phyloP scores from a whole-genome alignment of 352 stramenopile genomes.

The Phytopythium ostracodes region DNA sequence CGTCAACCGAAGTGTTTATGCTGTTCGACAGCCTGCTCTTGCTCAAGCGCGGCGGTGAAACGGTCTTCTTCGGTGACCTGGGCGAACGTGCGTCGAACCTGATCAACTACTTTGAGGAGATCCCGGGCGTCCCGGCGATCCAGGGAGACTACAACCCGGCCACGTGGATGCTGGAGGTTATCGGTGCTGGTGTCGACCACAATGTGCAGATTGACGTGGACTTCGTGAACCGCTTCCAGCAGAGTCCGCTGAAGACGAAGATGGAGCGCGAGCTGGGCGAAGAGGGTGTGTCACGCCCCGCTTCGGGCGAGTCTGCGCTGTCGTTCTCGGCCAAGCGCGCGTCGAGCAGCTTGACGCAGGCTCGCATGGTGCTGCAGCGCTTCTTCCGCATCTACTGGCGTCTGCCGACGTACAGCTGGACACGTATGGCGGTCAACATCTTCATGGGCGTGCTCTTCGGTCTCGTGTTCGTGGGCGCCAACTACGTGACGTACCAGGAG shows the following conservation, averaged over 20 bases:
- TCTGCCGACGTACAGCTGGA: constrained; percentile 71
- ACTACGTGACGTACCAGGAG: constrained; percentile 33
- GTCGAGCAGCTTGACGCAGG: constrained; percentile 17
- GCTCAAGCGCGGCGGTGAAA: constrained; percentile 47
- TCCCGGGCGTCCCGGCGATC: constrained; percentile 36
- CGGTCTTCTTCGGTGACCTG: constrained; percentile 43
- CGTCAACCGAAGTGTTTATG: constrained; percentile 76
- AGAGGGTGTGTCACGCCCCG: constrained; percentile 16
- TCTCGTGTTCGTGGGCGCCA: constrained; percentile 29
- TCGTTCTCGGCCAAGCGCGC: constrained; percentile 28
- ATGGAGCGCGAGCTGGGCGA: constrained; percentile 21
- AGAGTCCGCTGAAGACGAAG: constrained; percentile 14
- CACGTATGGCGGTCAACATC: constrained; percentile 43
- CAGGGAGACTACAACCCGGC: constrained; percentile 43
- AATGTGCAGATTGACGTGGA: constrained; percentile 21
- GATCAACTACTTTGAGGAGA: constrained; percentile 44
- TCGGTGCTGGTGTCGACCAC: constrained; percentile 37
- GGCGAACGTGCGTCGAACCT: constrained; percentile 14
- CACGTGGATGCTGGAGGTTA: constrained; percentile 82
- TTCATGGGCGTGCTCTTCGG: constrained; percentile 59
- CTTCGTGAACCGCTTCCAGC: constrained; percentile 22
- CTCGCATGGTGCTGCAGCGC: constrained; percentile 40
- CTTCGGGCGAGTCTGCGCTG: constrained; percentile 12
- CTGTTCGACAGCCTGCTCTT: constrained; percentile 83
- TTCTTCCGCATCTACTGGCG: constrained; percentile 76